These are phyloP conservation scores for Begonia peltatifolia DNA, from an alignment of 306 rosid species.

Conservation along the genomic window DNA sequence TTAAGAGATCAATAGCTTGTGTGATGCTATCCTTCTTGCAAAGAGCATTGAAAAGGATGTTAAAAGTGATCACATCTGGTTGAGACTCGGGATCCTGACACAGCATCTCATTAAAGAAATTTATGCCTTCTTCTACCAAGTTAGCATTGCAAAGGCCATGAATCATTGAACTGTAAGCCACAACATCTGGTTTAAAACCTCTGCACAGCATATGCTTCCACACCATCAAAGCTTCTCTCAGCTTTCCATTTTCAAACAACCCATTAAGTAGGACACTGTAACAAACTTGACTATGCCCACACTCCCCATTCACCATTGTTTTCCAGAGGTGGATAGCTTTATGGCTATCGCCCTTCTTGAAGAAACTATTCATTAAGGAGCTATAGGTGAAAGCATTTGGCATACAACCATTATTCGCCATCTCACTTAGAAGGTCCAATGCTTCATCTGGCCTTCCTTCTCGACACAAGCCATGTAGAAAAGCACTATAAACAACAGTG, in stretches of 20 bases:
- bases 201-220: slow-evolving; percentile 75
- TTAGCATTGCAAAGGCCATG: slow-evolving; percentile 68
- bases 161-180: slow-evolving; percentile 91
- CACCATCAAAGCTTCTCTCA: slow-evolving; percentile 64
- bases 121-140: slow-evolving; percentile 60
- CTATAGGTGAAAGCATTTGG: slow-evolving; percentile 71
- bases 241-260: slow-evolving; percentile 56
- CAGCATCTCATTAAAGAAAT: slow-evolving; percentile 78
- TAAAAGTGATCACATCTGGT: slow-evolving; percentile 74
- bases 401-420: slow-evolving; percentile 37
- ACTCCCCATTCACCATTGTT: slow-evolving; percentile 34
- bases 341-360: slow-evolving; percentile 36
- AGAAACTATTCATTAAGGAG: slow-evolving; percentile 76
- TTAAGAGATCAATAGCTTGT: slow-evolving; percentile 54
- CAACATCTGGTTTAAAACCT: slow-evolving; percentile 74
- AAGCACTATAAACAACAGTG: slow-evolving; percentile 51
- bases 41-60: slow-evolving; percentile 59
- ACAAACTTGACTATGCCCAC: slow-evolving; percentile 39
- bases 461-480: slow-evolving; percentile 78
- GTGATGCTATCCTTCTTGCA: slow-evolving; percentile 49
- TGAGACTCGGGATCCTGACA: slow-evolving; percentile 41
- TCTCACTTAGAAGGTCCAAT: slow-evolving; percentile 36
- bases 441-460: slow-evolving; percentile 67
- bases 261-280: slow-evolving; percentile 73
- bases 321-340: slow-evolving; percentile 77